Evolutionary conservation across 164 flowering plant species (phyloP), one percentile per base, ranked within the genome.

Genomic region (Vitis labrusca): DNA sequence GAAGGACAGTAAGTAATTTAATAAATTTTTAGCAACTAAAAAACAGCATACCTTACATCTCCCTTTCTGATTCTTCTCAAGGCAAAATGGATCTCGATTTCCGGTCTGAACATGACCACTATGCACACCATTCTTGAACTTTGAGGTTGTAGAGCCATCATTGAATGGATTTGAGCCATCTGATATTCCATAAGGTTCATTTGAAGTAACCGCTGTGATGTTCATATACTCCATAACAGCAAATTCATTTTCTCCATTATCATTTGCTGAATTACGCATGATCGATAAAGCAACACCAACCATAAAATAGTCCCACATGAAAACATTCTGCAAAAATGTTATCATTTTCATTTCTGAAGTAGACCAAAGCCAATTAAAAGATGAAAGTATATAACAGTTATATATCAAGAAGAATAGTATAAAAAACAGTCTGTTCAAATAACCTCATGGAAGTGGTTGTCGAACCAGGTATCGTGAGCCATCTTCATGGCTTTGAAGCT

Each of bases 221-320:
- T 95, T 95, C 85, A 89, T 84, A 62, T 83, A 89, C 75, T 88
- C 85, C 99, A 95, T 89, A 65, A 82, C 89, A 44, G 98, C 92
- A 84, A 93, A 93, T 48, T 91, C 95, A 78, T 93, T 93, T 73
- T 90, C 90, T 5, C 94, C 93, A 51, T 80, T 54, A 11, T 44
- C 50, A 29, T 79, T 37, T 37, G 44, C 75, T 7, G 77, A 68
- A 59, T 89, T 86, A 4, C 79, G 81, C 98, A 95, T 91, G 59
- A 83, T 95, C 54, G 98, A 93, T 50, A 81, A 78, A 14, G 97
- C 97, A 30, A 95, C 89, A 55, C 99, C 99, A 44, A 89, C 65
- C 58, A 80, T 76, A 68, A 95, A 93, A 2, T 98, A 91, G 69
- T 95, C 99, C 99, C 99, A 95, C 98, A 95, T 91, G 74, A 88